Conservation (phyloP, 2,329 filamentous ascomycete genomes). For the Sporothrix humicola region DNA sequence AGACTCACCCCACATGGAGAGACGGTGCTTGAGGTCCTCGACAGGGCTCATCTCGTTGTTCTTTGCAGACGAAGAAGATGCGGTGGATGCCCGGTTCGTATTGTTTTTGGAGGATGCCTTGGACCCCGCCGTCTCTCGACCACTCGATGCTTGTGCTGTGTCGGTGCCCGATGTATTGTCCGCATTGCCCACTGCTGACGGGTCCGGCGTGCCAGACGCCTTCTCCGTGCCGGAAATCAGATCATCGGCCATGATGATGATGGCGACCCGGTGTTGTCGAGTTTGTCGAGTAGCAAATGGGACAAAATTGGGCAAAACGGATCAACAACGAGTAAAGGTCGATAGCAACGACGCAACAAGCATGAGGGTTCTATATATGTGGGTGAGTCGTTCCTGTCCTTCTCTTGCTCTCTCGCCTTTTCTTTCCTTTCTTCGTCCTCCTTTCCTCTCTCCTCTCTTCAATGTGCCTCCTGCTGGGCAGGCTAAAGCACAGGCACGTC, state of each 20-base stretch:
- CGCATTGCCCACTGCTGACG: not conserved
- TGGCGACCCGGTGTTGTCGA: not conserved
- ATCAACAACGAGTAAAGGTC: constrained; percentile 38
- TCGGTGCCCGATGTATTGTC: constrained; percentile 41
- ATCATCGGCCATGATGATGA: constrained; percentile 44
- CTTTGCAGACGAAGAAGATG: constrained; percentile 19
- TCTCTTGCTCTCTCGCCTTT: not conserved
- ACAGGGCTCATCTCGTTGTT: constrained; percentile 39
- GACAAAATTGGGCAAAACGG: constrained; percentile 33
- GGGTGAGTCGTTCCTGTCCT: constrained; percentile 25
- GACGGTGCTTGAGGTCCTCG: constrained; percentile 47
- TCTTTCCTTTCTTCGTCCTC: not conserved
- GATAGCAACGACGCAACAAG: constrained; percentile 27
- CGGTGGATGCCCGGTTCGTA: not conserved
- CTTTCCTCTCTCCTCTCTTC: no score
- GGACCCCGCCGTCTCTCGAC: constrained; percentile 40
- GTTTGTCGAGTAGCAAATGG: not conserved
- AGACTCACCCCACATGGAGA: constrained; percentile 52
- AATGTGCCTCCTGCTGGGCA: constrained; percentile 23
- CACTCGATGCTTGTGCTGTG: constrained; percentile 40
- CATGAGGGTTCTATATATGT: constrained; percentile 40
- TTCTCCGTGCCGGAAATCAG: constrained; percentile 37
- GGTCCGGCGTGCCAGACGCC: constrained; percentile 25
- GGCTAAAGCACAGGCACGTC: constrained; percentile 34
- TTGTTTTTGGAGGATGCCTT: not conserved